These are phyloP conservation scores for Nidularia sp. DNA, from an alignment of 768 basidiomycete species.

Conservation along the genomic window DNA sequence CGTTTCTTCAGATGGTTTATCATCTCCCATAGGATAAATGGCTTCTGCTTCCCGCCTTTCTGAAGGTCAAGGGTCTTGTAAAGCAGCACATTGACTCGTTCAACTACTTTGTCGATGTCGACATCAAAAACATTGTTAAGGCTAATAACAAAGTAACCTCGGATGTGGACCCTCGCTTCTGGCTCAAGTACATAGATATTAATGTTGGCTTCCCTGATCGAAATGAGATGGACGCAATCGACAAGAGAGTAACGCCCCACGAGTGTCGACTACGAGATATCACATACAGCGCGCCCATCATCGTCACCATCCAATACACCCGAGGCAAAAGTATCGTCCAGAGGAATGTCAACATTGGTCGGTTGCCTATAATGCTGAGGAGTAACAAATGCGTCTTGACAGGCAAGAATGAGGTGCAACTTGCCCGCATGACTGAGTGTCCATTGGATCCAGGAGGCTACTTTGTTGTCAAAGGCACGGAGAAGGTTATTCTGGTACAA, in stretches of 20 bases:
- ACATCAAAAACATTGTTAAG: slow-evolving; percentile 94
- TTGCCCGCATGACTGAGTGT: slow-evolving; percentile 96
- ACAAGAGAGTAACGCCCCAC: slow-evolving; percentile 88
- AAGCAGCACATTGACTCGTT: slow-evolving; percentile 99
- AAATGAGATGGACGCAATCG: slow-evolving; percentile 74
- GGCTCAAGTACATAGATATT: slow-evolving; percentile 95
- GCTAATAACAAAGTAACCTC: slow-evolving; percentile 93
- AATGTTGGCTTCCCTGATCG: slow-evolving; percentile 89
- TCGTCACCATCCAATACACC: slow-evolving; percentile 93
- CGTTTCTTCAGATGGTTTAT: slow-evolving; percentile 1
- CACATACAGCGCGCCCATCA: slow-evolving; percentile 89
- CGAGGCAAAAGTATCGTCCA: slow-evolving; percentile 87
- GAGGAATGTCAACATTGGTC: slow-evolving; percentile 84
- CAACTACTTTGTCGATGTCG: slow-evolving; percentile 97
- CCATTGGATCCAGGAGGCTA: slow-evolving; percentile 99
- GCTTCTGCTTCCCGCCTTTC: slow-evolving; percentile 92
- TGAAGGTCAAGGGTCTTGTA: slow-evolving; percentile 96
- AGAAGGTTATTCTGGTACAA: slow-evolving; percentile 98
- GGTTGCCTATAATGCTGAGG: slow-evolving; percentile 93
- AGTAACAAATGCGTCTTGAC: slow-evolving; percentile 93
- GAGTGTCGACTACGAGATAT: slow-evolving; percentile 96
- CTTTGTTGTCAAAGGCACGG: slow-evolving; percentile 98
- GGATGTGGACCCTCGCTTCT: slow-evolving; percentile 95
- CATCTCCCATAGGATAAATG: slow-evolving; percentile 81
- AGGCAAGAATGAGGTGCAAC: slow-evolving; percentile 67